These are phyloP conservation scores for Millerozyma miso DNA, from an alignment of 805 yeast species.

Conservation along the genomic window DNA sequence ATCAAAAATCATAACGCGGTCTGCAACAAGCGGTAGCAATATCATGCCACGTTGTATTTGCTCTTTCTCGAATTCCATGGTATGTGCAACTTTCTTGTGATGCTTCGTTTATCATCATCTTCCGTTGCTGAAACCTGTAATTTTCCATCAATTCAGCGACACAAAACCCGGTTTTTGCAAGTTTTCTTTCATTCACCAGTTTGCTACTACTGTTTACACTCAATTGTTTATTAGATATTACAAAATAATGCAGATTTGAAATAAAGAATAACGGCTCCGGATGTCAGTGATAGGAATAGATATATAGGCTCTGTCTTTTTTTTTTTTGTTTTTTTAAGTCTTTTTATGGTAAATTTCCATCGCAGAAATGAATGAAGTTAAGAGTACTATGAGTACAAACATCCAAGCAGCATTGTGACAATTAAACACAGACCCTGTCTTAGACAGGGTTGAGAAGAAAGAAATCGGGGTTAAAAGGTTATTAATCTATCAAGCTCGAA, in stretches of 20 bases:
- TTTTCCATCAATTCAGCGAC: not conserved
- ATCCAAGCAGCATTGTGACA: not conserved
- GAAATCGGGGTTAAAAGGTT: not conserved
- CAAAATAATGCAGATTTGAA: too few species aligned
- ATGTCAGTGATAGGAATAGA: too few species aligned
- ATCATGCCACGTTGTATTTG: not conserved
- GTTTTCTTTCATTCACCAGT: not conserved
- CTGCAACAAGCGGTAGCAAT: conserved; percentile 35
- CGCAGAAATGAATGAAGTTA: not conserved
- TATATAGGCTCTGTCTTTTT: not conserved
- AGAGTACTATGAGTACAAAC: not conserved
- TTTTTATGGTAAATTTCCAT: too few species aligned
- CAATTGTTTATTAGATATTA: too few species aligned
- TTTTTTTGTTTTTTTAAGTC: too few species aligned
- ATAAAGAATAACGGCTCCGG: too few species aligned
- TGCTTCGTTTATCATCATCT: too few species aligned
- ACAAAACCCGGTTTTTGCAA: not conserved
- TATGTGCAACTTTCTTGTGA: too few species aligned
- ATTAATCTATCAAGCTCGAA: conserved; percentile 28
- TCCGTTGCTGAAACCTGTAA: not conserved
- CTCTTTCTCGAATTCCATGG: not conserved
- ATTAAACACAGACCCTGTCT: too few species aligned
- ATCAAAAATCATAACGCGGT: conserved; percentile 55
- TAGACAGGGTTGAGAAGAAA: too few species aligned
- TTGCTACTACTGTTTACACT: too few species aligned